Conservation (phyloP, 2,329 filamentous ascomycete species). For the Gaeumannomyces tritici region DNA sequence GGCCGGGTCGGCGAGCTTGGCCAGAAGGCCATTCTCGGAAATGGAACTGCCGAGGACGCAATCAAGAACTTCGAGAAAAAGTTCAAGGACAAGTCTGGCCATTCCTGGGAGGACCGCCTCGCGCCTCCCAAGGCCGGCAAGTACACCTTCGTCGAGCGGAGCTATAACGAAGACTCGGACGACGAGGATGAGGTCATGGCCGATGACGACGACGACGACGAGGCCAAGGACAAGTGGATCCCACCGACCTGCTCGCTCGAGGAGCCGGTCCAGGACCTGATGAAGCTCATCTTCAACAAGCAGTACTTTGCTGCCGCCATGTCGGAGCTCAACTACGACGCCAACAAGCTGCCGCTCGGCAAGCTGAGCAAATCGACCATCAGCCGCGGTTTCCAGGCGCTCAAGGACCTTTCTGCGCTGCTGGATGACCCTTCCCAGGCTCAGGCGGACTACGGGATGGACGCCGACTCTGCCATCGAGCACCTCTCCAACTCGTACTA, state of each 20-base stretch:
- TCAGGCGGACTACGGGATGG: constrained; percentile 26
- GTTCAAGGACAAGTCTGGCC: constrained; percentile 53
- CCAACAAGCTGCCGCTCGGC: constrained; percentile 69
- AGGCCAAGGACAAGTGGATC: constrained; percentile 23
- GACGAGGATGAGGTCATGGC: constrained; percentile 27
- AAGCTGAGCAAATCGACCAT: constrained; percentile 77
- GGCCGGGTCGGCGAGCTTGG: constrained; percentile 62
- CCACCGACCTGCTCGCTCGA: constrained; percentile 47
- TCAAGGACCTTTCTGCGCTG: constrained; percentile 65
- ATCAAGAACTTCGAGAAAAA: constrained; percentile 46
- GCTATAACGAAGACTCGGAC: constrained; percentile 62
- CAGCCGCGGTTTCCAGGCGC: constrained; percentile 60
- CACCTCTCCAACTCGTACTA: constrained; percentile 70
- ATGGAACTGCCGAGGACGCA: constrained; percentile 31
- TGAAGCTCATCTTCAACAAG: constrained; percentile 77
- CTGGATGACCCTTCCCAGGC: constrained; percentile 45
- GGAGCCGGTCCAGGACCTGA: constrained; percentile 53
- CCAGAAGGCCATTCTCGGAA: constrained; percentile 33
- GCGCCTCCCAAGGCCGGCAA: constrained; percentile 52
- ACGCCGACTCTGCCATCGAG: constrained; percentile 36
- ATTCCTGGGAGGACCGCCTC: constrained; percentile 42
- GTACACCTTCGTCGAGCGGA: constrained; percentile 74
- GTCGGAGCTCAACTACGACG: constrained; percentile 59
- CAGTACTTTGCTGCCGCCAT: constrained; percentile 60
- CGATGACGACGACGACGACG: constrained; percentile 11